Evolutionary conservation across 345 rosid species (phyloP).

Genomic region (Zanthoxylum bungeanum): DNA sequence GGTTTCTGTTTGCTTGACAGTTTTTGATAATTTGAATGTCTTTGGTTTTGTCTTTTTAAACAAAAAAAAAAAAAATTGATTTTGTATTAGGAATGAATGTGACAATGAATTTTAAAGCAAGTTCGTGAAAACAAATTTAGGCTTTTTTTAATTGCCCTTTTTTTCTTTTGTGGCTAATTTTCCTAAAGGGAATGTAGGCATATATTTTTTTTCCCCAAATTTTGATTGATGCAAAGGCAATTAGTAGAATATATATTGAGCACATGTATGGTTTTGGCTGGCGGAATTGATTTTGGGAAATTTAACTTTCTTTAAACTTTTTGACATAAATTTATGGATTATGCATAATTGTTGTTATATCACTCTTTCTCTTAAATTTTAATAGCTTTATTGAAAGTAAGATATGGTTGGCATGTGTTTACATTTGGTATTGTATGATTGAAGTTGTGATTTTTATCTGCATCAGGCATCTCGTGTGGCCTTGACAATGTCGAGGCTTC

Average conservation of each 20-base stretch:
- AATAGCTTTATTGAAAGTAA: background rate
- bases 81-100: background rate
- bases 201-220: too few species aligned
- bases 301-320: background rate
- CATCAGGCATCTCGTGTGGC: conserved; percentile 45
- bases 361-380: background rate
- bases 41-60: too few species aligned
- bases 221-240: background rate
- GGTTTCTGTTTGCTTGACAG: background rate
- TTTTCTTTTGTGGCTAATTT: too few species aligned
- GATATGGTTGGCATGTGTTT: background rate
- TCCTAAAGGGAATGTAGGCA: too few species aligned
- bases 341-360: background rate
- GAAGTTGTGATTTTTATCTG: conserved; percentile 16
- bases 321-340: background rate
- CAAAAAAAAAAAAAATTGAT: too few species aligned
- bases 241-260: background rate
- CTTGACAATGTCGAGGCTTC: conserved; percentile 48
- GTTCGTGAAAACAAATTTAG: too few species aligned
- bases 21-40: background rate
- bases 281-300: background rate
- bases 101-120: background rate
- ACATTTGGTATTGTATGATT: conserved; percentile 15
- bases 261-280: background rate
- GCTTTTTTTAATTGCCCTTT: too few species aligned